Percentiles rank a stretch among this genome's conserved stretches.
phyloP scores from a whole-genome alignment of 2,329 filamentous ascomycete genomes.

The Colletotrichum trifolii region DNA sequence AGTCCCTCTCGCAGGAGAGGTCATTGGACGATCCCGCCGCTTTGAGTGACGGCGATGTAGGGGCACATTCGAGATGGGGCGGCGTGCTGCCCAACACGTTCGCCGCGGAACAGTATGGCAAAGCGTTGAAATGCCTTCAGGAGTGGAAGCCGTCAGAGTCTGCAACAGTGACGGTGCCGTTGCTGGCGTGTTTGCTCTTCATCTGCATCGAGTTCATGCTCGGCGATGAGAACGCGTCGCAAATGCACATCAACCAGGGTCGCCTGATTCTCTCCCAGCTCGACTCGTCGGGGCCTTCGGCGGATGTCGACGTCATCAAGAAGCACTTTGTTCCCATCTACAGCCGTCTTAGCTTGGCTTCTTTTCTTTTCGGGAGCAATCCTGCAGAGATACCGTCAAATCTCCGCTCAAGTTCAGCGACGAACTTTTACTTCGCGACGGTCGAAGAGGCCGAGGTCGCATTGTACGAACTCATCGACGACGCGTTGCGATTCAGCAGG shows the following conservation, averaged over 20 bases:
- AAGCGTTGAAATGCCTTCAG: slow-evolving; percentile 56
- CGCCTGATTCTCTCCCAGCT: slow-evolving; percentile 53
- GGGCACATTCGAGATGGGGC: background rate
- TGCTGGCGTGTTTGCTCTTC: slow-evolving; percentile 62
- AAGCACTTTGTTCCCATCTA: slow-evolving; percentile 57
- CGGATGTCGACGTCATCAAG: slow-evolving; percentile 51
- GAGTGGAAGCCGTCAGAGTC: slow-evolving; percentile 45
- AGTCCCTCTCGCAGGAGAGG: slow-evolving; percentile 40
- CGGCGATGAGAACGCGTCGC: slow-evolving; percentile 57
- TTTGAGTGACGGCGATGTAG: background rate
- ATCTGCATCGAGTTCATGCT: slow-evolving; percentile 66
- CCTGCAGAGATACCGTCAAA: slow-evolving; percentile 50
- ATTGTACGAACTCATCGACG: slow-evolving; percentile 54
- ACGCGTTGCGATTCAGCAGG: slow-evolving; percentile 50
- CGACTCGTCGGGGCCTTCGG: slow-evolving; percentile 39
- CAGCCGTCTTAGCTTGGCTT: slow-evolving; percentile 53
- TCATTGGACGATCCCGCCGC: background rate
- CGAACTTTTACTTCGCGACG: slow-evolving; percentile 44
- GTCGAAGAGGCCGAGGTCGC: slow-evolving; percentile 44
- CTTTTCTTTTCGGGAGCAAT: slow-evolving; percentile 52
- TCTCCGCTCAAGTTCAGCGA: slow-evolving; percentile 46
- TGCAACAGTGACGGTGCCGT: slow-evolving; percentile 42
- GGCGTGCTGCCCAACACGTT: slow-evolving; percentile 41
- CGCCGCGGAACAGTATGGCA: slow-evolving; percentile 59
- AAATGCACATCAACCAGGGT: slow-evolving; percentile 57